Base-by-base conservation (phyloP, 306 rosid genomes). In the Lithocarpus polystachyus region DNA sequence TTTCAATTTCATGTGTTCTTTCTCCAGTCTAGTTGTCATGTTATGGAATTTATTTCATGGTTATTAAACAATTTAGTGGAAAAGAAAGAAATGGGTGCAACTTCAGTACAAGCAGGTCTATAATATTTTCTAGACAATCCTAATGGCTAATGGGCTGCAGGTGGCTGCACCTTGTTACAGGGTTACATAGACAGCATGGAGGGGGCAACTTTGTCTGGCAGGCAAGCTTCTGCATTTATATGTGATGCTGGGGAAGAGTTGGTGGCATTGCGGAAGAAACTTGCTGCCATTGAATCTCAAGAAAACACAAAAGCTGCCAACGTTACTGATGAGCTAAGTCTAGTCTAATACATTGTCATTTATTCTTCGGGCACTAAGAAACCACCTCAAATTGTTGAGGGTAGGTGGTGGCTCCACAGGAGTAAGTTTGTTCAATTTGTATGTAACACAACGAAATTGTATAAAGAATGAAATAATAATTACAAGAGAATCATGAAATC, bases 231-330 rank as follows among this genome's bases (percentile, higher is more conserved):
- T n/a, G n/a, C n/a, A n/a, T n/a, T n/a, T n/a, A n/a, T 95, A 79
- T 95, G 98, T 53, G 82, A 91, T 75, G 95, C 92, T 0, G 97
- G 98, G 64, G 98, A 95, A 85, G 90, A 84, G 31, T 80, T 95
- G 84, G 87, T 87, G 76, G 88, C 80, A 26, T 77, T 95, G 86
- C 90, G 88, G 78, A 92, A 95, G 82, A 84, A 89, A 84, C 83
- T 95, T 56, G 84, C 81, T 19, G 59, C 80, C 73, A 22, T 60
- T n/a, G 88, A 81, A 71, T 86, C 86, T 26, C 77, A 76, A 74
- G 90, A 76, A 18, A 65, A 71, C 54, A 26, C 56, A 1, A 62
- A 73, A 80, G 72, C 85, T 67, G 60, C 87, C 82, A 90, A 86
- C 55, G 54, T 73, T 48, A 85, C 84, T n/a, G 99, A 95, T 80